Evolutionary conservation across 306 rosid species (phyloP), one percentile per base, ranked within the genome.

Genomic region (Coriaria nepalensis): DNA sequence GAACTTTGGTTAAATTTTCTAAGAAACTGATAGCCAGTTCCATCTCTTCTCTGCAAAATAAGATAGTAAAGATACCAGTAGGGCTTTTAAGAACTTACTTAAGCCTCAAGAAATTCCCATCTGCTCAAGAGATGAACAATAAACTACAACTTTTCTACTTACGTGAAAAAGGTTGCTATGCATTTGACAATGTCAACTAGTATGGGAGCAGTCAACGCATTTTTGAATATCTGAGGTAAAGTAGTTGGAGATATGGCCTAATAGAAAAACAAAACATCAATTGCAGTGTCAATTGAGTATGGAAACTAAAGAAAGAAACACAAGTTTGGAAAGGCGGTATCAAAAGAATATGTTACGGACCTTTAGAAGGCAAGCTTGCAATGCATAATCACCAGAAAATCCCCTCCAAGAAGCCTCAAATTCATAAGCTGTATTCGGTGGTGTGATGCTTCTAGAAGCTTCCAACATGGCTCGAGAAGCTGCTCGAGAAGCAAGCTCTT

Each of bases 341-440:
- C 6, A 45, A 5, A 36, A 8, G 60, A 34, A n/a, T 43, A 55
- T 35, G 12, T 44, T 44, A 37, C 63, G 50, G 53, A 85, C 98
- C 92, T 85, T 90, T 40, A 90, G 56, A 7, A 90, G 69, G 33
- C 43, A 55, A 61, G 87, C 66, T 78, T 85, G 92, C 39, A 77
- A 50, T 51, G 68, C 69, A 51, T 7, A 52, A 66, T 90, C 87
- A 40, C 87, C 92, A 35, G 87, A 69, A 49, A 90, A 68, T 43
- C 79, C 83, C 65, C 76, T 68, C 98, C 98, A 90, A 53, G 92
- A 79, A 52, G 43, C 68, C 77, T 90, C 98, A 69, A 90, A 90
- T 49, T 90, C 87, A 73, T 81, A 90, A 35, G 98, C 98, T 29
- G 98, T 77, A 52, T 70, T 79, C 53, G 94, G 95, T 1, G 93